Percentiles rank a stretch among this genome's conserved stretches.
Evolutionary conservation across 2,329 filamentous ascomycete species (phyloP).

Genomic region (Meredithiella fracta): DNA sequence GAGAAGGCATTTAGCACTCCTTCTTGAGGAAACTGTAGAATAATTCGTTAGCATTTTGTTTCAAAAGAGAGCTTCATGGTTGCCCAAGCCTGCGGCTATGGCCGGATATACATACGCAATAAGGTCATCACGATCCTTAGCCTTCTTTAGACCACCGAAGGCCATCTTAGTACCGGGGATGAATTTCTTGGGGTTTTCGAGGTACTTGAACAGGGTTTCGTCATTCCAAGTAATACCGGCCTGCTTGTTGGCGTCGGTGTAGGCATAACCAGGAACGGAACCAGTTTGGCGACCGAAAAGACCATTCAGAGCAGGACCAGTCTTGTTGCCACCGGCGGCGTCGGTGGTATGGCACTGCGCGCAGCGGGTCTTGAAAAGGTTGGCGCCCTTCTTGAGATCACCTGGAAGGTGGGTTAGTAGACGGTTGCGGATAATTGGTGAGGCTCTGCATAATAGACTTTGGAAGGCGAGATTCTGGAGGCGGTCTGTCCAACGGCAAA

Average conservation of each 20-base stretch:
- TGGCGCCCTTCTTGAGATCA: constrained; percentile 90
- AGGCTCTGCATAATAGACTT: too few species aligned
- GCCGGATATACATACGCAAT: constrained; percentile 59
- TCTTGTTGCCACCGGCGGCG: constrained; percentile 84
- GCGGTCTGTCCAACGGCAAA: too few species aligned
- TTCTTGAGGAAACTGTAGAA: constrained; percentile 13
- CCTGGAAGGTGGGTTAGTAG: constrained; percentile 33
- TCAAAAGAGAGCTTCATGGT: background rate
- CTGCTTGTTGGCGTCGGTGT: constrained; percentile 99
- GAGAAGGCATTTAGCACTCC: constrained; percentile 12
- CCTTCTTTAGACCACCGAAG: constrained; percentile 99
- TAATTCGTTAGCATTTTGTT: constrained; percentile 17
- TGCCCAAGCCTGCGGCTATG: background rate
- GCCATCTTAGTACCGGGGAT: constrained; percentile 99
- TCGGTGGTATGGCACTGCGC: constrained; percentile 97
- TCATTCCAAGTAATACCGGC: constrained; percentile 86
- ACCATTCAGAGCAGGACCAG: constrained; percentile 90
- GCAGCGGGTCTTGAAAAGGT: constrained; percentile 98
- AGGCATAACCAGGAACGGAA: constrained; percentile 78
- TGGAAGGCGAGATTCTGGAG: too few species aligned
- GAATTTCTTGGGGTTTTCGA: constrained; percentile 99
- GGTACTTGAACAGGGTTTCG: constrained; percentile 82
- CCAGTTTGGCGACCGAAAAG: constrained; percentile 95
- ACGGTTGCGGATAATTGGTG: background rate
- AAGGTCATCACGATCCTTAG: constrained; percentile 96